Conservation (phyloP, 306 rosid genomes). For the Parietaria judaica region DNA sequence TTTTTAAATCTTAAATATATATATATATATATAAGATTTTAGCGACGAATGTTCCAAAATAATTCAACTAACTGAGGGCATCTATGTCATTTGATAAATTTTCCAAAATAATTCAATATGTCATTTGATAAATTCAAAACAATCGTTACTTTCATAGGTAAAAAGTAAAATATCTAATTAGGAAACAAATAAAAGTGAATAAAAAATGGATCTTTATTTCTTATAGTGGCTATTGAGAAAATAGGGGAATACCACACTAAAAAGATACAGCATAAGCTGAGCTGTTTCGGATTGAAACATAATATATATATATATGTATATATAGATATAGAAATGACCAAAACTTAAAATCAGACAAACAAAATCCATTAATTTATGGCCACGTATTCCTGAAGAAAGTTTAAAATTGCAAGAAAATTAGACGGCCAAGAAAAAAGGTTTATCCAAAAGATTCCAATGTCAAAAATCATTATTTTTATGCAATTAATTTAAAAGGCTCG, state of each 20-base stretch:
- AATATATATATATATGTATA: neutral
- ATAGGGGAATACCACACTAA: neutral
- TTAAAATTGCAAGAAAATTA: neutral
- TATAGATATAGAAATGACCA: neutral
- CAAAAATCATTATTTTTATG: neutral
- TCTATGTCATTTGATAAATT: too few relatives aligned
- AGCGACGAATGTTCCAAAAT: too few relatives aligned
- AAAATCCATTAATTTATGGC: too few relatives aligned
- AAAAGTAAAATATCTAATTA: too few relatives aligned
- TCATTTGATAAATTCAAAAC: constrained; percentile 1
- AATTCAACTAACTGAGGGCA: too few relatives aligned
- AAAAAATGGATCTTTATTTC: neutral
- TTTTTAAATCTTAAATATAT: too few relatives aligned
- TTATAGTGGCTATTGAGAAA: neutral
- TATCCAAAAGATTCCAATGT: neutral
- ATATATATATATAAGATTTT: too few relatives aligned
- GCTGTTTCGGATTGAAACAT: constrained; percentile 5
- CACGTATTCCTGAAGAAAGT: neutral
- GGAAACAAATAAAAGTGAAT: too few relatives aligned
- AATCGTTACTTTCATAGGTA: neutral
- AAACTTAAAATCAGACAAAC: neutral
- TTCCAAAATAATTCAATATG: too few relatives aligned
- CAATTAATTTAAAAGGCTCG: neutral
- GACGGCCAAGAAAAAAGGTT: neutral
- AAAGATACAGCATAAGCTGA: neutral